A percentile compares a stretch with the other conserved stretches of the same genome.
These are phyloP conservation scores for Xylariomycetidae sp. DNA, from an alignment of 2,329 filamentous ascomycete genomes.

Conservation along the genomic window DNA sequence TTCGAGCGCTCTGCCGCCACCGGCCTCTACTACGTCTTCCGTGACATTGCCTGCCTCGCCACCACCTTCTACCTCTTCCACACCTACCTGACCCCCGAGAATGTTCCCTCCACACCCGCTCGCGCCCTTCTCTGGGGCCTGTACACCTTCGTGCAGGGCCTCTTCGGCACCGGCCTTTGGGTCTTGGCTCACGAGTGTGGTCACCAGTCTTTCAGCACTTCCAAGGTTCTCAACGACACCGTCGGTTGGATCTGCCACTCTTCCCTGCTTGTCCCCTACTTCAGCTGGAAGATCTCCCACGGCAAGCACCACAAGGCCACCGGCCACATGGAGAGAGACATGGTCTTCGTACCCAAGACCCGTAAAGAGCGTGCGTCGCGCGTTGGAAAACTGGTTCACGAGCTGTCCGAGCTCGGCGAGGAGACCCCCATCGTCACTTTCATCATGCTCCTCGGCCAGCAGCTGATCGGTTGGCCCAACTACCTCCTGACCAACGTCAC, in stretches of 20 bases:
- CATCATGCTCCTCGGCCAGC: constrained; percentile 69
- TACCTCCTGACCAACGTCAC: constrained; percentile 91
- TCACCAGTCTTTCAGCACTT: constrained; percentile 94
- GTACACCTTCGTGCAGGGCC: constrained; percentile 78
- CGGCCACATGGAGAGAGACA: constrained; percentile 93
- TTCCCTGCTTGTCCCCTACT: constrained; percentile 86
- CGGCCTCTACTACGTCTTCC: constrained; percentile 76
- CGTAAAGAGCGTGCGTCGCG: constrained; percentile 73
- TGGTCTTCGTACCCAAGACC: constrained; percentile 97
- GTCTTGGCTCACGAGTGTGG: constrained; percentile 97
- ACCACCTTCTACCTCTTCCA: constrained; percentile 82
- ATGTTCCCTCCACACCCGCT: constrained; percentile 61
- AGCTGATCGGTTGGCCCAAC: constrained; percentile 87
- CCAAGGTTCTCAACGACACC: constrained; percentile 81
- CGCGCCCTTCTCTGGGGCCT: constrained; percentile 59
- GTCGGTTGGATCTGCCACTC: constrained; percentile 92
- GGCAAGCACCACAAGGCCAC: constrained; percentile 99
- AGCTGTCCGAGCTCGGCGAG: constrained; percentile 84
- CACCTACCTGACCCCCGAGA: constrained; percentile 82
- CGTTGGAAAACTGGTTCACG: constrained; percentile 68
- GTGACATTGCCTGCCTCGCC: constrained; percentile 68
- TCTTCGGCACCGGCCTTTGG: constrained; percentile 93
- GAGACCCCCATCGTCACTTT: constrained; percentile 86
- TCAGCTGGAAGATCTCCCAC: constrained; percentile 99
- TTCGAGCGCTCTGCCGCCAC: constrained; percentile 76